Base-by-base conservation (phyloP, 257 asterid genomes). In the Apocynum venetum region DNA sequence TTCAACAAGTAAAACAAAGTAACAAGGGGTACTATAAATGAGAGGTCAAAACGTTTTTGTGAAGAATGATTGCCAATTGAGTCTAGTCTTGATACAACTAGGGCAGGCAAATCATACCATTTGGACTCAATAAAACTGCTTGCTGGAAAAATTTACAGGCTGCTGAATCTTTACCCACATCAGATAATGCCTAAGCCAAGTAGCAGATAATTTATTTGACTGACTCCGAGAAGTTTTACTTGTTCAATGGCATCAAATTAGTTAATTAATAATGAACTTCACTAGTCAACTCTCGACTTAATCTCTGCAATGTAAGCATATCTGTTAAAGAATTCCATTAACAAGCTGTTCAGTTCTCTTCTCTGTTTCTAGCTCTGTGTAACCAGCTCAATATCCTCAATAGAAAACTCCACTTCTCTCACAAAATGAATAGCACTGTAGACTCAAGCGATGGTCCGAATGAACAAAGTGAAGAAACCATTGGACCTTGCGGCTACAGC, bases 361-460 rank as follows among this genome's bases (percentile, higher is more conserved):
- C 64, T n/a, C 35, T 1, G 64, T 57, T 20, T 57, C 64, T 19
- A 7, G 36, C 64, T n/a, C 3, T 57, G 11, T 20, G 3, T 1
- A 57, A 20, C 64, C 64, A 20, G 35, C 64, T 19, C 64, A 56
- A 19, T 15, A 55, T 14, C 60, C n/a, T 55, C 25, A 55, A 56
- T 17, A 19, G 61, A 56, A 3, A 17, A 56, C 25, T 56, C 25
- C 61, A 56, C 4, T 17, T 19, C 36, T 2, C 64, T 5, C 10
- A 20, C 12, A 57, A n/a, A 56, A 72, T 66, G 74, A 67, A 66
- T 13, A 76, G 74, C 67, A 53, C 74, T 14, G 4, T 1, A 51
- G 65, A 65, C 41, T 11, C 74, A 51, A 52, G 35, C 3, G 68
- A 12, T 43, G 55, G 14, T 20, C 64, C 36, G 4, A 46, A 71